phyloP scores from a whole-genome alignment of 176 grass and related monocot genomes.

The Oryza brachyantha region DNA sequence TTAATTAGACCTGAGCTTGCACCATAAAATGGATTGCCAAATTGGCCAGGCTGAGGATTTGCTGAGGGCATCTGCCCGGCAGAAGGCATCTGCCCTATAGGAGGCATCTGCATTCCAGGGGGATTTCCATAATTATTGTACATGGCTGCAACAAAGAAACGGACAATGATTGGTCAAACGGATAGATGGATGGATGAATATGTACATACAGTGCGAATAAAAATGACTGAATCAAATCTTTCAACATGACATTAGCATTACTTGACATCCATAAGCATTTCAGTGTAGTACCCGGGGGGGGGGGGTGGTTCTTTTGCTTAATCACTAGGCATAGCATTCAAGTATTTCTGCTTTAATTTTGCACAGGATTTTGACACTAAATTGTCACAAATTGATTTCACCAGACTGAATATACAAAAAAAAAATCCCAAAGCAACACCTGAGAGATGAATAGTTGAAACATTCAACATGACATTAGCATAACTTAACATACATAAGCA shows the following conservation, averaged over 20 bases:
- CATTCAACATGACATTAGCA: no score
- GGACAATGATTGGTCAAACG: neutral
- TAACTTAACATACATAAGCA: no score
- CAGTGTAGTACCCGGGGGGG: no score
- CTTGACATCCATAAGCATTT: no score
- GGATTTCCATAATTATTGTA: slow-evolving; percentile 54
- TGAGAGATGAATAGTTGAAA: no score
- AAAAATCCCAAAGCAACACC: no score
- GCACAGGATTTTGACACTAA: no score
- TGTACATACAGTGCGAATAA: neutral
- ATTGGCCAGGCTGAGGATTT: slow-evolving; percentile 61
- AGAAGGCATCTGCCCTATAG: slow-evolving; percentile 25
- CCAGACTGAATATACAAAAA: no score
- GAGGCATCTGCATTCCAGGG: slow-evolving; percentile 49
- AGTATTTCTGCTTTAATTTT: neutral
- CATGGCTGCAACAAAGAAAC: slow-evolving; percentile 63
- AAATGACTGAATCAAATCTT: neutral
- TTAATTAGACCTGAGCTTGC: slow-evolving; percentile 64
- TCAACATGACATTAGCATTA: neutral
- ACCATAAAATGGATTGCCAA: slow-evolving; percentile 67
- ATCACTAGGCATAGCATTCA: neutral
- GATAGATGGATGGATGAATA: neutral
- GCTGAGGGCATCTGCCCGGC: slow-evolving; percentile 24
- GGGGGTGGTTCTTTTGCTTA: neutral
- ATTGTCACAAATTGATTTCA: no score